A percentile compares a stretch with the other conserved stretches of the same genome.
phyloP scores from a whole-genome alignment of 371 early-diverging fungal genomes.

The Neoconidiobolus thromboides region DNA sequence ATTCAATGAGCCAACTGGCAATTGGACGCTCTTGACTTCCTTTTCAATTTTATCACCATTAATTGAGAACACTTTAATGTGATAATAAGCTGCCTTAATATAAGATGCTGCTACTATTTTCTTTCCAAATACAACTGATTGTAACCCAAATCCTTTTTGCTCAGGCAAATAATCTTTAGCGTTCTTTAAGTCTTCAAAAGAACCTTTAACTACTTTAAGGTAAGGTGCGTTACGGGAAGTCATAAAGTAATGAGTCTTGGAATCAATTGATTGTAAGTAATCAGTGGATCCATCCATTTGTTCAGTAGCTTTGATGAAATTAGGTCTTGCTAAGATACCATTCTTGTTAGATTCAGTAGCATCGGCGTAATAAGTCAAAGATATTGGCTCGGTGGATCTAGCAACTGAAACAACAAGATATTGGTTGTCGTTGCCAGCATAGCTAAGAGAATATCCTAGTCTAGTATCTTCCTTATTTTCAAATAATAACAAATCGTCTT shows the following conservation, averaged over 20 bases:
- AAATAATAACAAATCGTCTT: slow-evolving; percentile 20
- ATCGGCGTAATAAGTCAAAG: slow-evolving; percentile 16
- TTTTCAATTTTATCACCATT: slow-evolving; percentile 3
- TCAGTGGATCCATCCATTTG: neutral
- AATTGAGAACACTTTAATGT: neutral
- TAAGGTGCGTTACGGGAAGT: neutral
- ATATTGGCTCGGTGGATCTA: slow-evolving; percentile 25
- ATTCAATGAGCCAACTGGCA: slow-evolving; percentile 16
- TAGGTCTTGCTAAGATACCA: neutral
- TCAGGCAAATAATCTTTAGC: neutral
- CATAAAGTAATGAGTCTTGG: neutral
- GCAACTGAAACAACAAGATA: slow-evolving; percentile 17
- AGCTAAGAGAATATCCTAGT: slow-evolving; percentile 10
- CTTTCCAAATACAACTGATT: neutral
- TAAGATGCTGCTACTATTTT: neutral
- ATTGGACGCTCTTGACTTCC: neutral
- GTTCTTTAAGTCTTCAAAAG: neutral
- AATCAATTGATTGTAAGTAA: neutral
- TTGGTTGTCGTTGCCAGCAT: slow-evolving; percentile 31
- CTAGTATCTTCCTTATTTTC: slow-evolving; percentile 24
- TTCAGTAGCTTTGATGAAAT: no score
- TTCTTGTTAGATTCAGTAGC: neutral
- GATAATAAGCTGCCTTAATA: neutral
- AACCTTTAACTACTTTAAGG: neutral
- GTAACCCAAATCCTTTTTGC: neutral